Conservation (phyloP, 2,329 filamentous ascomycete species). For the Onygenales sp. region DNA sequence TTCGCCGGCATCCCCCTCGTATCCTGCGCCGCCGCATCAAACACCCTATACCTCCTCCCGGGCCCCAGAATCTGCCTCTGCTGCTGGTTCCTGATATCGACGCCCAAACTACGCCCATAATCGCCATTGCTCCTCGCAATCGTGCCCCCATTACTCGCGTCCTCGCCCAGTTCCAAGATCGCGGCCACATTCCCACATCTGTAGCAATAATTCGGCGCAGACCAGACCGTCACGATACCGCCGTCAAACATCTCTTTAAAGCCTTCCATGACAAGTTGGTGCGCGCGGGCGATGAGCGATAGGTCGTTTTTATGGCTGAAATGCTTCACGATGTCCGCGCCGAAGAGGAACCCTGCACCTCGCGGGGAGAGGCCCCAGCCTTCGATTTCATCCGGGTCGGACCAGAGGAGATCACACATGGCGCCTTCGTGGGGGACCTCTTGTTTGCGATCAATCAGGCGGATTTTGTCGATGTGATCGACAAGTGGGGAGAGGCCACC, state of each 20-base stretch:
- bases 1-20: constrained; percentile 96
- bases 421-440: constrained; percentile 97
- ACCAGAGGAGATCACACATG: constrained; percentile 98
- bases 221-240: constrained; percentile 97
- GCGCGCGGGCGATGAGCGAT: constrained; percentile 81
- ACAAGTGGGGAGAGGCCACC: constrained; percentile 86
- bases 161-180: constrained; percentile 84
- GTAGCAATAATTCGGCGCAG: constrained; percentile 93
- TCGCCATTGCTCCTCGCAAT: constrained; percentile 53
- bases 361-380: constrained; percentile 92
- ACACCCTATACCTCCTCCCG: constrained; percentile 83
- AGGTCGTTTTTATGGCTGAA: constrained; percentile 95
- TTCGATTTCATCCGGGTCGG: constrained; percentile 94
- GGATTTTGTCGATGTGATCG: constrained; percentile 90
- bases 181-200: constrained; percentile 92
- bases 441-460: constrained; percentile 89
- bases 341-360: constrained; percentile 91
- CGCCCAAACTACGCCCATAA: constrained; percentile 33
- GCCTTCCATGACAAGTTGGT: constrained; percentile 98
- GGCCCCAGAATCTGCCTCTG: constrained; percentile 52
- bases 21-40: constrained; percentile 93
- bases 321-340: constrained; percentile 85
- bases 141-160: constrained; percentile 64
- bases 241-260: constrained; percentile 99
- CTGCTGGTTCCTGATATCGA: constrained; percentile 42